These are phyloP conservation scores for Candida krabiensis DNA, from an alignment of 805 yeast species.

Conservation along the genomic window DNA sequence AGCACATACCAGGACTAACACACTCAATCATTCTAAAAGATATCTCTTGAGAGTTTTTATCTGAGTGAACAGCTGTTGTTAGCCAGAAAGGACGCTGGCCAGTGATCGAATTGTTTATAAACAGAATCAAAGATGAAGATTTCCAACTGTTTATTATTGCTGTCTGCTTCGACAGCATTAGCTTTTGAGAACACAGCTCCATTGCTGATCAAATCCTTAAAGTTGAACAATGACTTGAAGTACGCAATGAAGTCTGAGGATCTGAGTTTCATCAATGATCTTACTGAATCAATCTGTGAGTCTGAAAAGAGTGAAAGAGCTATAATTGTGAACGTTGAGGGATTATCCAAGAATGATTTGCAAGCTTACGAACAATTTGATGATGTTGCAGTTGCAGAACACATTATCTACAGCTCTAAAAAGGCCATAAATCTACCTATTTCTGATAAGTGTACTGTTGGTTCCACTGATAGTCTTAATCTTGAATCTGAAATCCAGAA, in stretches of 20 bases:
- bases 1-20: too few species aligned
- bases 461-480: slow-evolving; percentile 11
- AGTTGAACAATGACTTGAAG: slow-evolving; percentile 6
- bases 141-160: slow-evolving; percentile 1
- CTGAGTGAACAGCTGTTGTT: too few species aligned
- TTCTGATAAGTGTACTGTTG: slow-evolving; percentile 11
- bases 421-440: slow-evolving; percentile 3
- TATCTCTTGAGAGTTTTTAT: too few species aligned
- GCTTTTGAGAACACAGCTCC: slow-evolving; percentile 36
- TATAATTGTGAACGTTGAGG: slow-evolving; percentile 20
- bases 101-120: too few species aligned
- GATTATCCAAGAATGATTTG: slow-evolving; percentile 20
- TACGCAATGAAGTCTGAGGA: slow-evolving; percentile 19
- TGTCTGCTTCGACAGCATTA: slow-evolving; percentile 11
- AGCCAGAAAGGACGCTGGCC: too few species aligned
- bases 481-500: background rate
- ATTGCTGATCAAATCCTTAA: slow-evolving; percentile 22
- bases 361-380: slow-evolving; percentile 11
- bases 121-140: too few species aligned
- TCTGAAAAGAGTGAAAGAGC: slow-evolving; percentile 7
- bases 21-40: too few species aligned
- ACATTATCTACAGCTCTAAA: slow-evolving; percentile 23
- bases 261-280: slow-evolving; percentile 2
- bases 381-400: slow-evolving; percentile 16
- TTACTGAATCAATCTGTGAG: slow-evolving; percentile 22